Base-by-base conservation (phyloP, 768 basidiomycete species). In the Nidularia pulvinata region DNA sequence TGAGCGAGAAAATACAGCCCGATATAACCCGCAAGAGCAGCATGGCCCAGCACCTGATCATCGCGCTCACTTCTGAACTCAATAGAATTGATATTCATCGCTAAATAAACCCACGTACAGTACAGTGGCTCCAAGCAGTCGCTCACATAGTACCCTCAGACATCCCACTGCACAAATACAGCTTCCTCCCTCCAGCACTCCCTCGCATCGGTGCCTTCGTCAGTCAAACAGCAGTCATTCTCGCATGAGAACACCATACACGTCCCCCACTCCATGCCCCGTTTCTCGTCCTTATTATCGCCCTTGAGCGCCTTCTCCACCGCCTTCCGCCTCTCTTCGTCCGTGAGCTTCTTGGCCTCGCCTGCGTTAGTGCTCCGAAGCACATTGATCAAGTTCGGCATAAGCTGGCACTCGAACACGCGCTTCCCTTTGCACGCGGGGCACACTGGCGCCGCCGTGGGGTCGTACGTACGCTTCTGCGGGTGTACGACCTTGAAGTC, bases 191-290 rank as follows among this genome's bases (percentile, higher is more conserved):
- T 76, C 91, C 91, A 93, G 45, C 70, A 72, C 32, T 80, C 77
- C 42, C 72, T 75, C 37, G 68, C 71, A 30, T 75, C 74, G 30
- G 66, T 69, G 7, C 73, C 74, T 5, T 69, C 73, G 22, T 71
- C 75, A 44, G 69, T 72, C 50, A 72, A 51, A 62, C 82, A 85
- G 65, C 95, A 97, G 66, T 96, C 92, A 46, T 78, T 79, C 61
- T 81, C 80, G 63, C 96, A 98, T 1, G 90, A 90, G 70, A 95
- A 96, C 7, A 98, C 78, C 74, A 96, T 75, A 53, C 89, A 86
- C 1, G 91, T 95, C 0, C 96, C 96, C 93, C 95, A 98, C 54
- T 95, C 93, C 92, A 98, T 95, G 0, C 88, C 88, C 42, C 73
- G 71, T 49, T 77, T 75, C 11, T 74, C 81, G 1, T 69, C 65